Base-by-base conservation (phyloP, 2,329 filamentous ascomycete genomes). In the Colletotrichum kahawae region DNA sequence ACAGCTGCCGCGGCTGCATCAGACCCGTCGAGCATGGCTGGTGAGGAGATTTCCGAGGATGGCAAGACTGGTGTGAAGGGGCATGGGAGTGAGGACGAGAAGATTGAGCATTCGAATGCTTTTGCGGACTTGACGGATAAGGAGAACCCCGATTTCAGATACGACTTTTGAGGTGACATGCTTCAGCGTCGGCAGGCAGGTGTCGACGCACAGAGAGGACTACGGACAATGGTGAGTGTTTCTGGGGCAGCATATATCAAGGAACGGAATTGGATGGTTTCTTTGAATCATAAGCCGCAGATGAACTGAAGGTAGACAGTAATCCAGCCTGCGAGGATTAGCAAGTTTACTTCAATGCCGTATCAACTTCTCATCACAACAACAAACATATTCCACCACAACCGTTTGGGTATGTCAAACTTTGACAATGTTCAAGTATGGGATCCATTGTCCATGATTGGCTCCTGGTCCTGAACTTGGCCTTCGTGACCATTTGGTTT, bases 81-180 rank as follows among this genome's bases (percentile, higher is more conserved):
- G 3, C 24, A 29, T 8, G 38, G 21, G 14, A 27, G 38, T 6
- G 59, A 36, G 14, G 69, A 76, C 7, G 73, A 78, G 63, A 75
- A 76, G 67, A 78, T 76, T 36, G 70, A 18, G 31, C 77, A 77
- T 68, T 66, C 62, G 12, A 72, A 76, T 6, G 75, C 77, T 18
- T 78, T 78, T 67, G 76, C 76, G 13, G 77, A 78, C 43, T 54
- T 78, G 56, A 77, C 77, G 16, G 76, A 78, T 57, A 77, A 70
- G 57, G 76, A 78, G 68, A 78, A 78, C 56, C 67, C 77, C 3
- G 70, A 78, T 54, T 78, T 78, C n/a, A 70, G 75, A 6, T 77
- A 78, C 12, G 74, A 70, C 57, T 67, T 75, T 31, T 77, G 12
- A 68, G 27, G 14, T 3, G 48, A 8, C 27, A 7, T 31, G n/a